Base-by-base conservation (phyloP, 768 basidiomycete species). In the Amanita subjunquillea region DNA sequence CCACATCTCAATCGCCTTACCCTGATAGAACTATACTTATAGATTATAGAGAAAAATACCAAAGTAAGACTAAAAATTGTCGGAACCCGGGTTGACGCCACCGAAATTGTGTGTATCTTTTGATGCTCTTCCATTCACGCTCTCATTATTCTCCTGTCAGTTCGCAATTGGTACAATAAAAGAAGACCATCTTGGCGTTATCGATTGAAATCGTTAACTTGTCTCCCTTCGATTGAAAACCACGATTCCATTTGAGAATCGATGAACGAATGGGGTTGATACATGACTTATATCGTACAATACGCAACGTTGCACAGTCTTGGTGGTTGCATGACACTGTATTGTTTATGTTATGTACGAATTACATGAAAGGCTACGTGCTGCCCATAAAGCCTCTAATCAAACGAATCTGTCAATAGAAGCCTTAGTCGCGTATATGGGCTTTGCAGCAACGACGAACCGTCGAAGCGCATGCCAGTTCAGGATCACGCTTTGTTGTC, bases 81-180 rank as follows among this genome's bases (percentile, higher is more conserved):
- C n/a, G 96, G 96, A 30, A 96, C 93, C 22, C 83, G 94, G 63
- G 91, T 97, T 3, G 96, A 99, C 63, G 93, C 94, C 32, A 97
- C 93, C 22, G 94, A 98, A 69, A 96, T 99, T 59, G 93, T 94
- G 64, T 58, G 91, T 72, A 6, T 17, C 46, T 8, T 2, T 30
- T 32, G 25, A 7, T 41, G 12, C 6, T 6, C 10, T 45, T 12
- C 45, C 34, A 47, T 15, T 25, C 41, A 9, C 41, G 30, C 50
- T 56, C 10, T 55, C 32, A 10, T 20, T 15, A 17, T 27, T n/a
- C 50, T 38, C 50, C 45, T 17, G 48, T 6, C 42, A 96, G 93
- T 97, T 97, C 60, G 93, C 93, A 2, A 98, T 97, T 58, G 95
- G 93, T 7, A 92, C 89, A 3, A 96, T 98, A 68, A 99, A 98